Evolutionary conservation across 1,284 basidiomycete species (phyloP).

Genomic region (Omphalotus olearius): DNA sequence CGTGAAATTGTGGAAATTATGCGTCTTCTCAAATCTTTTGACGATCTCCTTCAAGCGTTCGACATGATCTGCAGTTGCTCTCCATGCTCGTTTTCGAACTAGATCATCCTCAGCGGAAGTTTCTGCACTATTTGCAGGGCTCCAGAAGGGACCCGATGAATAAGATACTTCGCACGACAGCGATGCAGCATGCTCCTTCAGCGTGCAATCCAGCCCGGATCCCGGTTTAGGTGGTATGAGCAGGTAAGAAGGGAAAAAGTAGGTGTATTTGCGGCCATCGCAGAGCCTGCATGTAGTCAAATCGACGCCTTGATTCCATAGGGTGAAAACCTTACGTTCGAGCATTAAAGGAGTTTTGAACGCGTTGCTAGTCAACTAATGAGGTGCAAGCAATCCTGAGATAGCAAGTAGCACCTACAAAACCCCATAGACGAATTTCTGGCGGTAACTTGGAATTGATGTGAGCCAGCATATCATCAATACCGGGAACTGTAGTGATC

Average conservation of each 20-base stretch:
- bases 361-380: conserved; percentile 47
- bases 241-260: conserved; percentile 93
- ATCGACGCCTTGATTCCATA: conserved; percentile 13
- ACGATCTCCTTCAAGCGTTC: conserved; percentile 53
- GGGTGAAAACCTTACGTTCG: conserved; percentile 56
- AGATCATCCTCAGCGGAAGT: conserved; percentile 51
- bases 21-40: conserved; percentile 72
- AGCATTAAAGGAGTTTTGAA: conserved; percentile 92
- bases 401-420: conserved; percentile 41
- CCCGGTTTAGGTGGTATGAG: conserved; percentile 87
- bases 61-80: conserved; percentile 53
- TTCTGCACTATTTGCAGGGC: conserved; percentile 29
- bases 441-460: conserved; percentile 87
- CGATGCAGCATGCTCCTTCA: conserved; percentile 29
- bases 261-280: conserved; percentile 95
- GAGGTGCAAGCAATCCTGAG: background rate
- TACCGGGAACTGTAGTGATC: conserved; percentile 73
- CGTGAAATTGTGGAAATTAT: conserved; percentile 99
- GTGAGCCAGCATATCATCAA: conserved; percentile 67
- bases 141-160: conserved; percentile 33
- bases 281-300: conserved; percentile 53
- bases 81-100: conserved; percentile 62
- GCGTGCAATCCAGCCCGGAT: conserved; percentile 53
- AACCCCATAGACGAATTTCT: conserved; percentile 92
- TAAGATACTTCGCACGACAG: conserved; percentile 14